A percentile compares a stretch with the other conserved stretches of the same genome.
Evolutionary conservation across 1,139 yeast genomes (phyloP).

Genomic region (Kodamaea ohmeri): DNA sequence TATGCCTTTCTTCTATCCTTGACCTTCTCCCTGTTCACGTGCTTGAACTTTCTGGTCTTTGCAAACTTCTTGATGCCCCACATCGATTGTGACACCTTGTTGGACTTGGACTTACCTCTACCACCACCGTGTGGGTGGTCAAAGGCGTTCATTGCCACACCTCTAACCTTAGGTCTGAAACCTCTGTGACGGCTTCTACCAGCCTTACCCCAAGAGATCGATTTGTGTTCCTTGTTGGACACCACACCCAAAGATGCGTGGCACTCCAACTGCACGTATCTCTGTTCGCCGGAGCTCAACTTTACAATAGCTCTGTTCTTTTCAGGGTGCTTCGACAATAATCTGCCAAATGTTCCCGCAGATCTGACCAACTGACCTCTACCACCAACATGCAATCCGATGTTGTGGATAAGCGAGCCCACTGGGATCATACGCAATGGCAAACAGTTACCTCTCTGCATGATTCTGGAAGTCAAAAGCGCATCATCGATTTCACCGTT

Average conservation of each 20-base stretch:
- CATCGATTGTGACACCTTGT: conserved; percentile 89
- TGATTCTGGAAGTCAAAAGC: conserved; percentile 78
- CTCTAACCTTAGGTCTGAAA: conserved; percentile 92
- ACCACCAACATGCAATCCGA: conserved; percentile 75
- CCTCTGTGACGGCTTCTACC: conserved; percentile 94
- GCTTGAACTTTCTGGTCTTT: conserved; percentile 90
- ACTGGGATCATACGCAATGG: conserved; percentile 90
- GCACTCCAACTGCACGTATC: conserved; percentile 80
- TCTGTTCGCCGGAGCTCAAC: conserved; percentile 89
- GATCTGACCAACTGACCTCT: conserved; percentile 89
- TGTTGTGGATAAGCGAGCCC: conserved; percentile 86
- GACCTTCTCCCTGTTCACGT: conserved; percentile 77
- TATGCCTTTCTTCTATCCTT: conserved; percentile 57
- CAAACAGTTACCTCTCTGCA: conserved; percentile 92
- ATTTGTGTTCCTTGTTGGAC: conserved; percentile 93
- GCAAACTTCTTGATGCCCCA: conserved; percentile 97
- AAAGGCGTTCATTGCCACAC: conserved; percentile 96
- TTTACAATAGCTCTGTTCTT: conserved; percentile 72
- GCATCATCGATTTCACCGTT: conserved; percentile 93
- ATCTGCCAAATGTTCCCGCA: conserved; percentile 93
- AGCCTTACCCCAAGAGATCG: conserved; percentile 90
- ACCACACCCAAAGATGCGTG: conserved; percentile 95
- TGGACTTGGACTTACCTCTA: conserved; percentile 97
- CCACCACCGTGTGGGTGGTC: conserved; percentile 99
- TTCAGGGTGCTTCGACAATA: conserved; percentile 75